A percentile compares a stretch with the other conserved stretches of the same genome.
These are phyloP conservation scores for Solanum microdontum DNA, from an alignment of 257 asterid species.

Conservation along the genomic window DNA sequence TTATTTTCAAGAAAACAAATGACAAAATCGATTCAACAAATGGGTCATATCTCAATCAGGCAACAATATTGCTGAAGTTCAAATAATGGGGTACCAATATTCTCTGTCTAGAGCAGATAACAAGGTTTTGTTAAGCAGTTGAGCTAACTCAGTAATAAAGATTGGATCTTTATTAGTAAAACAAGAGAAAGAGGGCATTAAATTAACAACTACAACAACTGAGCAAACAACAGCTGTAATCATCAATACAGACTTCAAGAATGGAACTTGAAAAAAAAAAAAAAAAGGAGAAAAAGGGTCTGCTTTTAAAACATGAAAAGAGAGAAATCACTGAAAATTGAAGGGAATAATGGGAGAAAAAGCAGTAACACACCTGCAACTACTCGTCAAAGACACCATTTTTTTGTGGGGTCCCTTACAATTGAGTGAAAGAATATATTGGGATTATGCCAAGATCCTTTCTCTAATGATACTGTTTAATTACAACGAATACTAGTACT, in stretches of 20 bases:
- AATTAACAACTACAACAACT: neutral
- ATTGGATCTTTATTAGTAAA: neutral
- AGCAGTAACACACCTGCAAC: constrained; percentile 12
- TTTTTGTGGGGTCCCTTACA: constrained; percentile 7
- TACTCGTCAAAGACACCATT: constrained; percentile 12
- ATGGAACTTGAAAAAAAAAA: neutral
- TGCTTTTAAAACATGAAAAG: neutral
- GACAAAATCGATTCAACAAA: neutral
- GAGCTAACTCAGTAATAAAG: neutral
- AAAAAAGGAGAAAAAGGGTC: neutral
- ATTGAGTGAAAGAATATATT: constrained; percentile 8
- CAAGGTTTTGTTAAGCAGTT: neutral
- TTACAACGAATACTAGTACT: neutral
- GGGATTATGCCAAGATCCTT: constrained; percentile 26
- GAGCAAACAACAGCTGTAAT: neutral
- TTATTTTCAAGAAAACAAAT: neutral
- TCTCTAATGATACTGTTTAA: neutral
- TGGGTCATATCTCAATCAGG: neutral
- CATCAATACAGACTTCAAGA: neutral
- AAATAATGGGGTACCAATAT: neutral
- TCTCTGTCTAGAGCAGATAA: neutral
- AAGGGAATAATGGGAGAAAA: neutral
- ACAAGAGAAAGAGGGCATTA: neutral
- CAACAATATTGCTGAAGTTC: neutral
- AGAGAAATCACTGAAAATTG: neutral